Base-by-base conservation (phyloP, 495 filamentous ascomycete genomes). In the Bombardia bombarda region DNA sequence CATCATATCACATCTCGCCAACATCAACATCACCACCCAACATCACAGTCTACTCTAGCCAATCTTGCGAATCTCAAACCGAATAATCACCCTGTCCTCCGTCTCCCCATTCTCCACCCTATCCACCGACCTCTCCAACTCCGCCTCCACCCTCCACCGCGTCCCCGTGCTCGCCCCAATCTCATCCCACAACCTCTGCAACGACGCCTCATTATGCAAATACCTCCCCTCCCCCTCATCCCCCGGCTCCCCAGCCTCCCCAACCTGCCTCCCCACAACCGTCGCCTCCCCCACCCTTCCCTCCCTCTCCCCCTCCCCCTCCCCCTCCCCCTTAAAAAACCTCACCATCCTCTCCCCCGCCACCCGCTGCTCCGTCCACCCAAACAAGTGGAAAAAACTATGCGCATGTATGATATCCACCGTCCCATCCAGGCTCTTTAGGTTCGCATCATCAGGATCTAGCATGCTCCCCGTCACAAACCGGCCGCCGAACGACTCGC, bases 351-450 rank as follows among this genome's bases (percentile, higher is more conserved):
- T 56, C 45, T 68, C 69, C 2, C 66, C 70, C 7, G 74, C 51
- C 0, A 49, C 30, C 7, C 76, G 53, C 47, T 84, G 80, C 6
- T 72, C 56, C 1, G 72, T 65, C 49, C 61, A 76, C n/a, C 46
- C 48, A 42, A 80, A 85, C 6, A 83, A 62, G 41, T 84, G 79
- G 32, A 85, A 72, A 47, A 85, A 77, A 0, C 68, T 69, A 1
- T 61, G 60, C 0, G 71, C 64, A 46, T 78, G 70, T 24, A 81
- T 51, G 20, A 84, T 75, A 38, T 82, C 72, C 1, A 83, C 49
- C 31, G 66, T 57, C 7, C 68, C 67, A 7, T 63, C 47, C 19
- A 80, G 49, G 0, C 40, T 31, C 22, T 33, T 23, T 18, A 55
- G 22, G 3, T 34, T 17, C 13, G 36, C 21, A 25, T 43, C 33